Conservation (phyloP, 1,139 yeast species). For the Candida gigantensis region DNA sequence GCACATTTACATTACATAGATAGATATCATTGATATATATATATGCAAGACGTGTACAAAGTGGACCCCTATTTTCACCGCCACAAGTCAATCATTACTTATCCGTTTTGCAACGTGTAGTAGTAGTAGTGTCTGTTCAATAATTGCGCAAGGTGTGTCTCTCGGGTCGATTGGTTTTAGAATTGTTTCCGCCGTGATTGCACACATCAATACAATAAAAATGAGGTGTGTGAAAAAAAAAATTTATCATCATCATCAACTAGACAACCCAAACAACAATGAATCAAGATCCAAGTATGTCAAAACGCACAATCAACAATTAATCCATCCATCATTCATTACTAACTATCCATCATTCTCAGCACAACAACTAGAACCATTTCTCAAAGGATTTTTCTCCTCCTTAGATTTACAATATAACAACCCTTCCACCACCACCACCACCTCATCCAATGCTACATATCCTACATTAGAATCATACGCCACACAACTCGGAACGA, state of each 20-base stretch:
- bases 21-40: too few species aligned
- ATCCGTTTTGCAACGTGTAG: too few species aligned
- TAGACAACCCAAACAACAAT: conserved; percentile 1
- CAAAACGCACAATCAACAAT: too few species aligned
- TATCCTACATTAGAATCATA: conserved; percentile 47
- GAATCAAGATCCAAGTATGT: conserved; percentile 29
- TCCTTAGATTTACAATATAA: conserved; percentile 41
- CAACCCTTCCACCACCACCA: conserved; percentile 23
- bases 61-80: too few species aligned
- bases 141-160: background rate
- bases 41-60: too few species aligned
- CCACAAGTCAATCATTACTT: too few species aligned
- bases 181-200: background rate
- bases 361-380: conserved; percentile 51
- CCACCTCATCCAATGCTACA: too few species aligned
- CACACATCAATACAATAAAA: background rate
- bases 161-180: background rate
- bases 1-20: too few species aligned
- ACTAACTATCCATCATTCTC: too few species aligned
- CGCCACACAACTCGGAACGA: conserved; percentile 52
- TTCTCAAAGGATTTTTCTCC: conserved; percentile 38
- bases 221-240: background rate
- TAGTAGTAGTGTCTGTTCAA: too few species aligned
- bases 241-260: background rate
- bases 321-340: too few species aligned